Percentiles rank a stretch among this genome's conserved stretches.
Conservation (phyloP, 148 eudicot genomes). For the Vaccinium vitisidaea region DNA sequence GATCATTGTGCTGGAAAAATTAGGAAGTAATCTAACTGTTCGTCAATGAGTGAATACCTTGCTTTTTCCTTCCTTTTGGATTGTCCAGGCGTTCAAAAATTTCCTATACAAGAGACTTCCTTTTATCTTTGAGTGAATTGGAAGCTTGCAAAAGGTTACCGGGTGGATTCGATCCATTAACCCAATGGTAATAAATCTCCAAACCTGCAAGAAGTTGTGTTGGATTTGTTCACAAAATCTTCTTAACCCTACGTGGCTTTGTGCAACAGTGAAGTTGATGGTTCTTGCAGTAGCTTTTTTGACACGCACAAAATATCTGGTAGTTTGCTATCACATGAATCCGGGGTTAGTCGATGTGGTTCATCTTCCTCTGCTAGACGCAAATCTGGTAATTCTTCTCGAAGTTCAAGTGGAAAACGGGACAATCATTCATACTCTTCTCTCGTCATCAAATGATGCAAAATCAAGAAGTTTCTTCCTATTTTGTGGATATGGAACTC, state of each 20-base stretch:
- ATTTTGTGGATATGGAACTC: background rate
- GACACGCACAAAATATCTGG: background rate
- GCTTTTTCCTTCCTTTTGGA: background rate
- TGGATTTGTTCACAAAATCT: background rate
- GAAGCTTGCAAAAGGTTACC: constrained; percentile 5
- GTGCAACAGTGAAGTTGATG: background rate
- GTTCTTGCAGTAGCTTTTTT: background rate
- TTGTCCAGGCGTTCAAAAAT: background rate
- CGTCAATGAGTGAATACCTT: too few species aligned
- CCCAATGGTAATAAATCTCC: background rate
- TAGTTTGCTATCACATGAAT: background rate
- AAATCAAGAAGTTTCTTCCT: background rate
- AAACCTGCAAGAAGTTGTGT: background rate
- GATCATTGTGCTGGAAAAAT: background rate
- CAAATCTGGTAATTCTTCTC: background rate
- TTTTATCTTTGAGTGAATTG: constrained; percentile 6
- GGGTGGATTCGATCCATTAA: background rate
- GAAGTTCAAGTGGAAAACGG: background rate
- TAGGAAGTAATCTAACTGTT: background rate
- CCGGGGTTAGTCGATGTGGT: background rate
- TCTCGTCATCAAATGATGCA: background rate
- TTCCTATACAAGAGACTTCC: constrained; percentile 11
- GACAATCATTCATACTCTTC: background rate
- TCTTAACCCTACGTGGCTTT: background rate
- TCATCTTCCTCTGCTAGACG: background rate